phyloP scores from a whole-genome alignment of 192 early-diverging fungal genomes.

The Coemansia sp. region DNA sequence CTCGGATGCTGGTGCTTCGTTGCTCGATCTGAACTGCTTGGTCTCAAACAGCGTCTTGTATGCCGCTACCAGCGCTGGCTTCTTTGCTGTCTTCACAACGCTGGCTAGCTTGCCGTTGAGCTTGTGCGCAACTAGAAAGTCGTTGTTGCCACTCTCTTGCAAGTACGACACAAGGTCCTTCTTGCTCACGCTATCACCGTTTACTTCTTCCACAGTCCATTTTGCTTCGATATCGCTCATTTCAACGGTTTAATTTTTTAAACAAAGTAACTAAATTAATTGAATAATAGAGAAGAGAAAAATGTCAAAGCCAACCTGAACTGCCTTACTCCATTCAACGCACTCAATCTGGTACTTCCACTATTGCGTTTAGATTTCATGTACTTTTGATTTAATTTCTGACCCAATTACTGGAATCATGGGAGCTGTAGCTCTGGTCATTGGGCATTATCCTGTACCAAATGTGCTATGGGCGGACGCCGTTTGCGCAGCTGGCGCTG shows the following conservation, averaged over 20 bases:
- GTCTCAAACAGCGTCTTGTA: conserved; percentile 66
- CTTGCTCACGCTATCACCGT: conserved; percentile 65
- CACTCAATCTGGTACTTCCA: too few species aligned
- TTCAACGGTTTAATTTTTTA: neutral
- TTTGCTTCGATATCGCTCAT: conserved; percentile 33
- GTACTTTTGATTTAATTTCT: too few species aligned
- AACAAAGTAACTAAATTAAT: neutral
- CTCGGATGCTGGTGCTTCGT: conserved; percentile 33
- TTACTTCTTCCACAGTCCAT: conserved; percentile 67
- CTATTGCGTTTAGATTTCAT: too few species aligned
- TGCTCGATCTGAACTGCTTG: conserved; percentile 57
- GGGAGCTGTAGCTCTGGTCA: too few species aligned
- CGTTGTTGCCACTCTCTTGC: conserved; percentile 62
- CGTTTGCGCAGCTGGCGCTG: conserved; percentile 73
- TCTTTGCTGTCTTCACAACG: conserved; percentile 70
- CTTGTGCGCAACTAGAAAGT: conserved; percentile 66
- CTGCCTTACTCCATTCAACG: too few species aligned
- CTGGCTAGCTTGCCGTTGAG: conserved; percentile 69
- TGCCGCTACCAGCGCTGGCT: conserved; percentile 60
- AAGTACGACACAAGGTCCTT: conserved; percentile 69
- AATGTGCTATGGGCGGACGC: conserved; percentile 82
- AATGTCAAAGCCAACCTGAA: too few species aligned
- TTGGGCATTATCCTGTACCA: conserved; percentile 92
- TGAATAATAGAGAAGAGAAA: too few species aligned
- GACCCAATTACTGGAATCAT: too few species aligned